Conservation (phyloP, 306 rosid species). For the Canavalia ensiformis region DNA sequence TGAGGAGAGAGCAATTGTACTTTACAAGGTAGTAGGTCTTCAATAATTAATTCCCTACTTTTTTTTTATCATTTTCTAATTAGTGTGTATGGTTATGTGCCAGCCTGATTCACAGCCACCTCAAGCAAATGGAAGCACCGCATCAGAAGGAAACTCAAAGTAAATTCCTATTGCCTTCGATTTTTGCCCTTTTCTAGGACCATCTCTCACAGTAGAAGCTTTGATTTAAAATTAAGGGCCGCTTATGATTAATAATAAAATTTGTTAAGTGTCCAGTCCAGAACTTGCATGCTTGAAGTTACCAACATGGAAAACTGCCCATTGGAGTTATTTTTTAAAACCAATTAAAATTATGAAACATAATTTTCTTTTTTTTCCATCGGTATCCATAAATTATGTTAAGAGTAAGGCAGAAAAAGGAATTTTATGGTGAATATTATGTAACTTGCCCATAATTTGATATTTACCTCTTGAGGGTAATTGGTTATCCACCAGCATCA, state of each 20-base stretch:
- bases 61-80: conserved; percentile 37
- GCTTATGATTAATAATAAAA: conserved; percentile 1
- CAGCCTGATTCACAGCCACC: conserved; percentile 79
- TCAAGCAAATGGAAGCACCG: conserved; percentile 73
- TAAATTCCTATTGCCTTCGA: conserved; percentile 48
- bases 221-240: too few species aligned
- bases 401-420: not conserved
- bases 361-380: too few species aligned
- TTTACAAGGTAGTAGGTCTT: conserved; percentile 72
- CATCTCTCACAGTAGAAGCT: conserved; percentile 28
- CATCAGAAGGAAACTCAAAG: conserved; percentile 87
- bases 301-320: conserved; percentile 25
- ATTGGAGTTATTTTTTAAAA: conserved; percentile 13
- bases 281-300: conserved; percentile 31
- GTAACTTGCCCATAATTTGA: conserved; percentile 5
- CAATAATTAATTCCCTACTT: conserved; percentile 33
- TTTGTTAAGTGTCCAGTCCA: not conserved
- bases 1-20: conserved; percentile 93
- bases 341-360: conserved; percentile 1
- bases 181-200: not conserved
- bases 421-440: not conserved
- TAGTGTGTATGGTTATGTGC: conserved; percentile 44
- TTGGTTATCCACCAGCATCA: not conserved
- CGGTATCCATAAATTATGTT: not conserved
- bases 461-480: conserved; percentile 1